Base-by-base conservation (phyloP, 257 asterid genomes). In the Scutellaria barbata region DNA sequence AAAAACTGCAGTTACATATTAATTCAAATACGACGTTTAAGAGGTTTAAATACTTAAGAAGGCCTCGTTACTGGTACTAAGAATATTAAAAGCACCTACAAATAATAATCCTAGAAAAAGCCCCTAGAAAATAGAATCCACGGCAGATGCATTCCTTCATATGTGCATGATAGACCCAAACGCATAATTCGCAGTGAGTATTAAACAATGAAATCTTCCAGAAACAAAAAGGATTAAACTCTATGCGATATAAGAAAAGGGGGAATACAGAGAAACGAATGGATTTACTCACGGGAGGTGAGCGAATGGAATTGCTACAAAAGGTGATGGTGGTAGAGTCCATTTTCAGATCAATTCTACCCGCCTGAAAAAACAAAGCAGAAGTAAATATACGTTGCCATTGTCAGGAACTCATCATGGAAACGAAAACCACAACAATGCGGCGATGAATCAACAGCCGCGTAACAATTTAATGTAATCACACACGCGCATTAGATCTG, bases 321-420 rank as follows among this genome's bases (percentile, higher is more conserved):
- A 81, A 76, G 51, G 55, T 73, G 78, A 81, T 70, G 20, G 84
- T 22, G 41, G 84, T 84, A 22, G 84, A 20, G 66, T 79, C 86
- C 88, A 84, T 81, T 64, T 69, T 73, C 74, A 58, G 68, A 81
- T 70, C 80, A 70, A 72, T 22, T 22, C 25, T 22, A 56, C 35
- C 71, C 66, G 22, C 59, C 80, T 72, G 72, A 54, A 66, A 58
- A 22, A 57, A 71, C 52, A 64, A 48, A 51, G n/a, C 55, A 54
- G 58, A 30, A 42, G 48, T 12, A 72, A 53, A 61, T 18, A 57
- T 0, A 45, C 17, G 22, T 63, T 8, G 62, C 55, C 65, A 71
- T 37, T 10, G 61, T 30, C 42, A 9, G 39, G 18, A 73, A 71
- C 5, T 54, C 62, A n/a, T 17, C 62, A 17, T 11, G 40, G 30